A percentile compares a stretch with the other conserved stretches of the same genome.
These are phyloP conservation scores for Larix sibirica DNA, from an alignment of 83 land plant species.

Conservation along the genomic window DNA sequence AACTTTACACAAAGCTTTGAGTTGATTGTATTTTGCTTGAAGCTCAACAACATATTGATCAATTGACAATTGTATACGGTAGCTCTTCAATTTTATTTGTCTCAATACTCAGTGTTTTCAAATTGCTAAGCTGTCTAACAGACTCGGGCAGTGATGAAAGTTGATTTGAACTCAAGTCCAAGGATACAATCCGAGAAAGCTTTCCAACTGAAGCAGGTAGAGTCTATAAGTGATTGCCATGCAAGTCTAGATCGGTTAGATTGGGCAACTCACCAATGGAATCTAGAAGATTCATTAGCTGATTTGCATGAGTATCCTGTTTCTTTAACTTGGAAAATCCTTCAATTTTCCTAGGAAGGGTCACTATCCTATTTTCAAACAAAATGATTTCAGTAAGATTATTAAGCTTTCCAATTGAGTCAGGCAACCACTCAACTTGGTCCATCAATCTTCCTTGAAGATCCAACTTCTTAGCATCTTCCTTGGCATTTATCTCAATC, in stretches of 20 bases:
- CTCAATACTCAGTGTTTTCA: slow-evolving; percentile 30
- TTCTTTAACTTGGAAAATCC: background rate
- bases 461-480: slow-evolving; percentile 2
- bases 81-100: slow-evolving; percentile 45
- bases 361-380: slow-evolving; percentile 20
- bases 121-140: slow-evolving; percentile 30
- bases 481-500: background rate
- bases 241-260: slow-evolving; percentile 19
- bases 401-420: slow-evolving; percentile 22
- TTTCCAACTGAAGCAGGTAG: slow-evolving; percentile 42
- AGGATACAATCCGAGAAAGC: slow-evolving; percentile 17
- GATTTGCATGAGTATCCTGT: slow-evolving; percentile 16
- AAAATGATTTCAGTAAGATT: slow-evolving; percentile 18
- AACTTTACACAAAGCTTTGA: slow-evolving; percentile 56
- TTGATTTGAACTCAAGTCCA: slow-evolving; percentile 32
- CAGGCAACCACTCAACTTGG: slow-evolving; percentile 17
- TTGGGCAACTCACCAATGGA: slow-evolving; percentile 23
- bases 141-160: slow-evolving; percentile 32
- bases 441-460: slow-evolving; percentile 15
- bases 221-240: slow-evolving; percentile 24
- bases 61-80: slow-evolving; percentile 31
- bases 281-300: slow-evolving; percentile 19
- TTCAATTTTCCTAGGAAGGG: slow-evolving; percentile 1
- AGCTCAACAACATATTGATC: slow-evolving; percentile 37
- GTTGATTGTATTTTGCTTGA: slow-evolving; percentile 38